phyloP scores from a whole-genome alignment of 2,329 filamentous ascomycete species.

The Fusarium sp. region DNA sequence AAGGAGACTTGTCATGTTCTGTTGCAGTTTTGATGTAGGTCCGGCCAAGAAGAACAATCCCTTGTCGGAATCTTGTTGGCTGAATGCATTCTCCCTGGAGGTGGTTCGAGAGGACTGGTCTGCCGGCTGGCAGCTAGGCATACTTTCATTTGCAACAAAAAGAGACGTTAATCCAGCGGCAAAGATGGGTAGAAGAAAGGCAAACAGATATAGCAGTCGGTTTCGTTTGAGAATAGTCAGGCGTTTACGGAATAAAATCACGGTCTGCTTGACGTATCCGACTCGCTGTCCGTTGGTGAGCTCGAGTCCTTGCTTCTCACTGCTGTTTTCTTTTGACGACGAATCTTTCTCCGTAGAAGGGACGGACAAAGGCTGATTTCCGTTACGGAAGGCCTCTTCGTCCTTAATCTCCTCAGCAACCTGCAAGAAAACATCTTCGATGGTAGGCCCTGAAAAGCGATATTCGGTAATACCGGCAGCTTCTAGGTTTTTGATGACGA shows the following conservation, averaged over 20 bases:
- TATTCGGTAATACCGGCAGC: constrained; percentile 78
- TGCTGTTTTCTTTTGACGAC: constrained; percentile 43
- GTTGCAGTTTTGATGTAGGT: constrained; percentile 55
- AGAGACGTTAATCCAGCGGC: constrained; percentile 84
- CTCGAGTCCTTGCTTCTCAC: constrained; percentile 58
- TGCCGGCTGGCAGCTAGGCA: constrained; percentile 65
- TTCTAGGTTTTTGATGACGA: constrained; percentile 79
- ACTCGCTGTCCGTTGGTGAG: constrained; percentile 78
- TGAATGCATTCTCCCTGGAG: constrained; percentile 56
- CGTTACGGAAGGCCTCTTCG: constrained; percentile 56
- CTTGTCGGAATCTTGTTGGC: constrained; percentile 49
- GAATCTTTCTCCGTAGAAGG: constrained; percentile 43
- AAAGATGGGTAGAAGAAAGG: constrained; percentile 81
- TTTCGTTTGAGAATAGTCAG: constrained; percentile 82
- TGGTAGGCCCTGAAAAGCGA: constrained; percentile 87
- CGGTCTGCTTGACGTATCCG: constrained; percentile 76
- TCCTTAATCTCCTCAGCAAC: constrained; percentile 82
- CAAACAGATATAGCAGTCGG: constrained; percentile 80
- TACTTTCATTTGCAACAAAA: constrained; percentile 72
- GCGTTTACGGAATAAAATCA: constrained; percentile 83
- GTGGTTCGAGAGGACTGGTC: constrained; percentile 59
- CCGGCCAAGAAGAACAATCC: constrained; percentile 51
- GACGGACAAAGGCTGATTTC: constrained; percentile 37
- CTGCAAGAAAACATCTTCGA: constrained; percentile 92
- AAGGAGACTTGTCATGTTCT: constrained; percentile 53